Conservation (phyloP, 1,139 yeast species). For the Geotrichum restrictum region DNA sequence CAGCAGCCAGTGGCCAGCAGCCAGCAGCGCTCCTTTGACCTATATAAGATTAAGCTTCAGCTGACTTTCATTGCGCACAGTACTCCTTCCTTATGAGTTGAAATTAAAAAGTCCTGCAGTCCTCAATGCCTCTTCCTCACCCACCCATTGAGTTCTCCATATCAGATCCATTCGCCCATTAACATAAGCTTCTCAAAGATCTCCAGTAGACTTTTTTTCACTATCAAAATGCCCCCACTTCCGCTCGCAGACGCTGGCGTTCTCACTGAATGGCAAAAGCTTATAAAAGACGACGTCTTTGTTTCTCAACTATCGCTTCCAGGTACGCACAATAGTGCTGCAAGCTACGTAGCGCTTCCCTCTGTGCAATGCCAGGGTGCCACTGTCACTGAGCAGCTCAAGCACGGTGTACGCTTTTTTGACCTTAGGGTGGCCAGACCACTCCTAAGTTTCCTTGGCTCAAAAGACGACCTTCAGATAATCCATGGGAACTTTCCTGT, state of each 20-base stretch:
- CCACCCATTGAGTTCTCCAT: too few relatives aligned
- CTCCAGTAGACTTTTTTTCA: background rate
- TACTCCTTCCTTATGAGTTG: too few relatives aligned
- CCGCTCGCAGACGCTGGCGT: slow-evolving; percentile 12
- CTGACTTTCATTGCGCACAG: too few relatives aligned
- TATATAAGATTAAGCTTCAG: too few relatives aligned
- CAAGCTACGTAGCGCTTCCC: slow-evolving; percentile 66
- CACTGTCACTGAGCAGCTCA: slow-evolving; percentile 57
- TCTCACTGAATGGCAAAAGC: slow-evolving; percentile 50
- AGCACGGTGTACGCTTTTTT: slow-evolving; percentile 68
- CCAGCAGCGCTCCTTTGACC: too few relatives aligned
- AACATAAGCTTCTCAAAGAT: too few relatives aligned
- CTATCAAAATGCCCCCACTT: slow-evolving; percentile 16
- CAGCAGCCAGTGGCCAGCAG: too few relatives aligned
- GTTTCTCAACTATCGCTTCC: slow-evolving; percentile 62
- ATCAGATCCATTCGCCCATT: too few relatives aligned
- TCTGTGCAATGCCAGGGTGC: slow-evolving; percentile 76
- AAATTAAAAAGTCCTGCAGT: too few relatives aligned
- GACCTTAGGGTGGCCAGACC: slow-evolving; percentile 65
- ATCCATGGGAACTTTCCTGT: slow-evolving; percentile 79
- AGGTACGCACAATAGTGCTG: slow-evolving; percentile 74
- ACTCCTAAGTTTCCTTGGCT: slow-evolving; percentile 40
- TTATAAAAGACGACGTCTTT: slow-evolving; percentile 51
- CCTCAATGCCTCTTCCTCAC: too few relatives aligned
- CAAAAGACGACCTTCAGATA: slow-evolving; percentile 56